These are phyloP conservation scores for Microcyclosporella mali DNA, from an alignment of 2,329 filamentous ascomycete species.

Conservation along the genomic window DNA sequence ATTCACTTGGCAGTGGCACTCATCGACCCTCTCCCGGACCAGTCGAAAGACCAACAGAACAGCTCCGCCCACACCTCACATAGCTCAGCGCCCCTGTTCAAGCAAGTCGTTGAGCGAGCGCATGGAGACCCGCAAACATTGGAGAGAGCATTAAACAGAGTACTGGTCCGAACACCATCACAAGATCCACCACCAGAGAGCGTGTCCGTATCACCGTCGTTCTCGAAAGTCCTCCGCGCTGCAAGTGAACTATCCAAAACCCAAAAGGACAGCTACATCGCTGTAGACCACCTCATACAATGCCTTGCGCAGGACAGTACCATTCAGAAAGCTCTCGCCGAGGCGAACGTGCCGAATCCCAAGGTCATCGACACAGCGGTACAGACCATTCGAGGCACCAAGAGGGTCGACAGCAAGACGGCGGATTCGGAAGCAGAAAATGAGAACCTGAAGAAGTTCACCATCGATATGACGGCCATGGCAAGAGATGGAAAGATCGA, in stretches of 20 bases:
- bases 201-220: conserved; percentile 72
- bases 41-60: conserved; percentile 71
- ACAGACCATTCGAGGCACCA: conserved; percentile 83
- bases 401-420: conserved; percentile 89
- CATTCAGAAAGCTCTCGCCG: conserved; percentile 68
- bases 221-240: conserved; percentile 74
- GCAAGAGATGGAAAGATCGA: conserved; percentile 96
- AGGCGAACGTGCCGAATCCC: conserved; percentile 83
- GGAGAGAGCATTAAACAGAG: conserved; percentile 85
- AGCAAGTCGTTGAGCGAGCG: conserved; percentile 88
- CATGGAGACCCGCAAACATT: conserved; percentile 87
- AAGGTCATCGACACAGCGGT: conserved; percentile 91
- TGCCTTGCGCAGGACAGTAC: conserved; percentile 71
- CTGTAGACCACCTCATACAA: conserved; percentile 88
- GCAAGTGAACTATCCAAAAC: conserved; percentile 89
- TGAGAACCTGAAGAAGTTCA: conserved; percentile 96
- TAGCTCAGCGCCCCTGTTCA: conserved; percentile 68
- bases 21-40: conserved; percentile 66
- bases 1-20: conserved; percentile 82
- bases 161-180: conserved; percentile 79
- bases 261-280: conserved; percentile 94
- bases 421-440: conserved; percentile 88
- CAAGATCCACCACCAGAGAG: conserved; percentile 92
- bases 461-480: conserved; percentile 95
- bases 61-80: conserved; percentile 58